Conservation (phyloP, 176 grass and related monocot species). For the Microstegium vimineum region DNA sequence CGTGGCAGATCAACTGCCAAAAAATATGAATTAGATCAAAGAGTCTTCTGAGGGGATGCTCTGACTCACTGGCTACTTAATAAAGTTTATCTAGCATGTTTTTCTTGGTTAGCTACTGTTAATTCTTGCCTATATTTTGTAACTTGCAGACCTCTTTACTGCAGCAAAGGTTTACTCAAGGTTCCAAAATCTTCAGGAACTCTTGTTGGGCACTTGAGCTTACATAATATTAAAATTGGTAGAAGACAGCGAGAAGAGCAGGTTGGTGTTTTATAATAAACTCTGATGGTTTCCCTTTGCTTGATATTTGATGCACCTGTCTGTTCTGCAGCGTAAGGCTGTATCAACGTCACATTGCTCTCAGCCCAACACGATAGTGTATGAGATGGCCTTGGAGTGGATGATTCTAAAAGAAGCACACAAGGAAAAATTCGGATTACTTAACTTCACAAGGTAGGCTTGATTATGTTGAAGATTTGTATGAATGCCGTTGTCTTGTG, state of each 20-base stretch:
- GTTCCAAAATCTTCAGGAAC: slow-evolving; percentile 50
- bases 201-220: slow-evolving; percentile 64
- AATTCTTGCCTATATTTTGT: slow-evolving; percentile 17
- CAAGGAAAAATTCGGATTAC: slow-evolving; percentile 24
- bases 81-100: slow-evolving; percentile 13
- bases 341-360: slow-evolving; percentile 96
- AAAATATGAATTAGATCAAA: not conserved
- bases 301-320: not conserved
- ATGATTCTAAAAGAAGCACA: slow-evolving; percentile 51
- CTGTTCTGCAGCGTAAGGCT: slow-evolving; percentile 67
- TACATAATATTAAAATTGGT: slow-evolving; percentile 46
- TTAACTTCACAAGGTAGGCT: slow-evolving; percentile 61
- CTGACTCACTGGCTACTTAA: no score
- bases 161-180: slow-evolving; percentile 88
- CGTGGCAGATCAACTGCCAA: not conserved
- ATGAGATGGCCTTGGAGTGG: slow-evolving; percentile 90
- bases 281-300: not conserved
- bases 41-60: no score
- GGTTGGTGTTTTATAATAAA: slow-evolving; percentile 32
- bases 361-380: slow-evolving; percentile 92
- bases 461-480: not conserved
- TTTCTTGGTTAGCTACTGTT: slow-evolving; percentile 17
- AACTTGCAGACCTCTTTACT: slow-evolving; percentile 67
- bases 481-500: not conserved
- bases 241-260: slow-evolving; percentile 61